These are phyloP conservation scores for Saccharomyces cerevisiae DNA, from an alignment of 805 yeast species.

Conservation along the genomic window DNA sequence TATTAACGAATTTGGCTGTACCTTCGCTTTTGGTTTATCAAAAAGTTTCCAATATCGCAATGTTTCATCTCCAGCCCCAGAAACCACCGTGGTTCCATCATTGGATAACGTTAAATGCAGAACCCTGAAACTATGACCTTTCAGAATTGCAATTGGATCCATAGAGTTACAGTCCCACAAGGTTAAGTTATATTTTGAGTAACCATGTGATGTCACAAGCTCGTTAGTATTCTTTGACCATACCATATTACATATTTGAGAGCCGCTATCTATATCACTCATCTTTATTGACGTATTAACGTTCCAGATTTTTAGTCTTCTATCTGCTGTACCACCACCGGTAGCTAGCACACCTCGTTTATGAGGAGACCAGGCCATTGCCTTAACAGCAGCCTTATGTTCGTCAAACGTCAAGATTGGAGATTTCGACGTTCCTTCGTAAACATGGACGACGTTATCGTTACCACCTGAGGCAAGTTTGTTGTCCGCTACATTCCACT, in stretches of 20 bases:
- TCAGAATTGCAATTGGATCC: slow-evolving; percentile 87
- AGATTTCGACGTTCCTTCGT: slow-evolving; percentile 64
- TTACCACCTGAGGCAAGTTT: slow-evolving; percentile 93
- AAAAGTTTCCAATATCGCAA: slow-evolving; percentile 92
- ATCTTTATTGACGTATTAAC: slow-evolving; percentile 66
- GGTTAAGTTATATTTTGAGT: slow-evolving; percentile 78
- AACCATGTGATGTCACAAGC: slow-evolving; percentile 91
- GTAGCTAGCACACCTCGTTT: slow-evolving; percentile 87
- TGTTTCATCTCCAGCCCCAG: slow-evolving; percentile 98
- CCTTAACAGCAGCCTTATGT: slow-evolving; percentile 93
- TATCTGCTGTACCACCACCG: slow-evolving; percentile 96
- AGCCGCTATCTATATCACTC: slow-evolving; percentile 85
- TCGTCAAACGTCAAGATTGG: slow-evolving; percentile 73
- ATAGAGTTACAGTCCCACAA: slow-evolving; percentile 89
- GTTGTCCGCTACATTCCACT: slow-evolving; percentile 88
- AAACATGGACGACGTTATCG: slow-evolving; percentile 74
- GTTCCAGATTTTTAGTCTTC: slow-evolving; percentile 87
- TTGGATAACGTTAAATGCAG: slow-evolving; percentile 84
- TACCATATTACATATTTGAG: slow-evolving; percentile 87
- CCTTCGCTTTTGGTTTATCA: slow-evolving; percentile 59
- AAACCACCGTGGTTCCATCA: slow-evolving; percentile 92
- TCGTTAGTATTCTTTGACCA: slow-evolving; percentile 94
- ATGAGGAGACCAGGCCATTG: slow-evolving; percentile 96
- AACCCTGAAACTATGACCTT: slow-evolving; percentile 92
- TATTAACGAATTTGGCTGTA: slow-evolving; percentile 53